Evolutionary conservation across 2,329 filamentous ascomycete genomes (phyloP).

Genomic region (Fusarium chuoi): DNA sequence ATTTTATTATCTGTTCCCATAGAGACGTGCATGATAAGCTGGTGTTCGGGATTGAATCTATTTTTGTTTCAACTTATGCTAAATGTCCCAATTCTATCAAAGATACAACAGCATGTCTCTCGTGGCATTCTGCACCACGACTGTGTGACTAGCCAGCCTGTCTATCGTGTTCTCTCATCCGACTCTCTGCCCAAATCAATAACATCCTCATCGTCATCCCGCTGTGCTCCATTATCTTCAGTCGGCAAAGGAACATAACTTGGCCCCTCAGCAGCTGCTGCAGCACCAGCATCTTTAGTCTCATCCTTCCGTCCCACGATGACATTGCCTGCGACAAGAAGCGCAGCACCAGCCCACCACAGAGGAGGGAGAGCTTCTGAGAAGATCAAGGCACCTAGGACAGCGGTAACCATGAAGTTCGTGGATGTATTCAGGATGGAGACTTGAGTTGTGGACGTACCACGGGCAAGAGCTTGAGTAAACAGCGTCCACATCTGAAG

Average conservation of each 20-base stretch:
- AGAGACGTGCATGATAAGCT: constrained; percentile 33
- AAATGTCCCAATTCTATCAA: not conserved
- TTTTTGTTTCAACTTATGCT: constrained; percentile 1
- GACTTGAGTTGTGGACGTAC: constrained; percentile 80
- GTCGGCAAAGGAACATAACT: constrained; percentile 47
- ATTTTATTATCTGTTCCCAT: constrained; percentile 11
- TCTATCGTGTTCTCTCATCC: constrained; percentile 33
- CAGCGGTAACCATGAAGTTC: constrained; percentile 82
- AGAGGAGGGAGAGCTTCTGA: constrained; percentile 75
- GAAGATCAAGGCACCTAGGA: constrained; percentile 77
- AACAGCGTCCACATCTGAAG: constrained; percentile 83
- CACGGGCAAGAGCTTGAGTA: constrained; percentile 78
- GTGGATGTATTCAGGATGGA: constrained; percentile 84
- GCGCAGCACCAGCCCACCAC: constrained; percentile 79
- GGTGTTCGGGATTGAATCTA: constrained; percentile 37
- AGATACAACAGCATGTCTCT: not conserved
- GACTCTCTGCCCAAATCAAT: constrained; percentile 48
- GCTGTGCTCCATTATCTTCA: constrained; percentile 33
- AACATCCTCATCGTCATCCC: constrained; percentile 50
- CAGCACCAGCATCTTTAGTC: constrained; percentile 40
- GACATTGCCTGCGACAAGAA: constrained; percentile 81
- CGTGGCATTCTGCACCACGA: not conserved
- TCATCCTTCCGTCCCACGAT: constrained; percentile 79
- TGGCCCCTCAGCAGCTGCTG: constrained; percentile 38
- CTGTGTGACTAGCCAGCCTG: not conserved